Base-by-base conservation (phyloP, 257 asterid species). In the Misopates orontium region DNA sequence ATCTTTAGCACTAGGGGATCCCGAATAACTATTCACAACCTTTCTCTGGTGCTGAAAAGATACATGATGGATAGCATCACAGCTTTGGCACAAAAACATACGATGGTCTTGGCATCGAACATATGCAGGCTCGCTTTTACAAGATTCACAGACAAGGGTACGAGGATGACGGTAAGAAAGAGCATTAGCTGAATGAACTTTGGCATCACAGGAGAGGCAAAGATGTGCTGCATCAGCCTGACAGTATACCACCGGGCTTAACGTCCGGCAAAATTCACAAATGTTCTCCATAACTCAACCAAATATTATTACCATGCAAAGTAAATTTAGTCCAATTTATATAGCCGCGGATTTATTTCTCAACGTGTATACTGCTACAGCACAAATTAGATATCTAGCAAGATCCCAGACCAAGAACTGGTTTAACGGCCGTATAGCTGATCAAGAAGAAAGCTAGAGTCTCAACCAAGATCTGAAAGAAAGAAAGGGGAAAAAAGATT, bases 171-270 rank as follows among this genome's bases (percentile, higher is more conserved):
- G 69, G 70, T 36, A 78, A 41, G 95, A 91, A 28, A 91, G 95
- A 24, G 95, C 87, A 53, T 91, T 91, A 28, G 98, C 98, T 7
- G 90, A 91, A 64, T 91, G 98, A 79, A 91, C 95, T 68, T 78
- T 85, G 31, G 95, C 82, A 62, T 91, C 96, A 56, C 98, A 91
- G 25, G 83, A 76, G 39, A 91, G 89, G 75, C 98, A 91, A 32
- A 91, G 96, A 62, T 80, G 80, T n/a, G 96, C 98, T 20, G 92
- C 84, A 75, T 91, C 98, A 15, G 96, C 77, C 36, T 81, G 75
- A 71, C 98, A 91, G 82, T 82, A 89, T 68, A 91, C 98, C 13
- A 84, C 71, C 42, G 96, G 87, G 76, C 80, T 82, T 47, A 75
- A 61, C 11, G 74, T 71, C 86, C 10, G 66, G 74, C 98, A 91